Evolutionary conservation across 2,329 filamentous ascomycete species (phyloP).

Genomic region (Fusarium sp.): DNA sequence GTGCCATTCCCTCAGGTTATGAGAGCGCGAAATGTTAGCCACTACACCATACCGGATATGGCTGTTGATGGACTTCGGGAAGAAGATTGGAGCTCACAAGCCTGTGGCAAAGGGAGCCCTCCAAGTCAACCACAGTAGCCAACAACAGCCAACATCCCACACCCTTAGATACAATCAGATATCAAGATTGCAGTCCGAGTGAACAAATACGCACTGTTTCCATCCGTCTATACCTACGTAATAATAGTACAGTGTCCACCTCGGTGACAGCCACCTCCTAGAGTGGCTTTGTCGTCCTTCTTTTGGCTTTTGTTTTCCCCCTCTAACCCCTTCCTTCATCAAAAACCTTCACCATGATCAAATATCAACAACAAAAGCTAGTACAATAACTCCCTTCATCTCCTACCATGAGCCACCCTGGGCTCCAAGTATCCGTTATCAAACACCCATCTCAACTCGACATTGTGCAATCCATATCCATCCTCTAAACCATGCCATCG

Average conservation of each 20-base stretch:
- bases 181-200: neutral
- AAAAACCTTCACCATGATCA: slow-evolving; percentile 20
- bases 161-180: neutral
- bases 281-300: slow-evolving; percentile 23
- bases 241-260: slow-evolving; percentile 44
- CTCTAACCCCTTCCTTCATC: slow-evolving; percentile 39
- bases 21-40: slow-evolving; percentile 52
- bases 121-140: neutral
- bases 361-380: slow-evolving; percentile 19
- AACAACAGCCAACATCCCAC: neutral
- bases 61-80: neutral
- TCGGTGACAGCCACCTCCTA: slow-evolving; percentile 9
- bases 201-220: slow-evolving; percentile 26
- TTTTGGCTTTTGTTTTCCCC: slow-evolving; percentile 37
- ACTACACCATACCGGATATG: slow-evolving; percentile 48
- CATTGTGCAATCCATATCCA: slow-evolving; percentile 21
- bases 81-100: neutral
- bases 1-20: slow-evolving; percentile 2
- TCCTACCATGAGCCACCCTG: slow-evolving; percentile 17
- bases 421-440: slow-evolving; percentile 38
- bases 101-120: neutral
- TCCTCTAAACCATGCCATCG: slow-evolving; percentile 63
- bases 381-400: slow-evolving; percentile 37
- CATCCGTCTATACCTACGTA: slow-evolving; percentile 41
- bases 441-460: slow-evolving; percentile 33